Base-by-base conservation (phyloP, 306 rosid species). In the Alnus rubra region DNA sequence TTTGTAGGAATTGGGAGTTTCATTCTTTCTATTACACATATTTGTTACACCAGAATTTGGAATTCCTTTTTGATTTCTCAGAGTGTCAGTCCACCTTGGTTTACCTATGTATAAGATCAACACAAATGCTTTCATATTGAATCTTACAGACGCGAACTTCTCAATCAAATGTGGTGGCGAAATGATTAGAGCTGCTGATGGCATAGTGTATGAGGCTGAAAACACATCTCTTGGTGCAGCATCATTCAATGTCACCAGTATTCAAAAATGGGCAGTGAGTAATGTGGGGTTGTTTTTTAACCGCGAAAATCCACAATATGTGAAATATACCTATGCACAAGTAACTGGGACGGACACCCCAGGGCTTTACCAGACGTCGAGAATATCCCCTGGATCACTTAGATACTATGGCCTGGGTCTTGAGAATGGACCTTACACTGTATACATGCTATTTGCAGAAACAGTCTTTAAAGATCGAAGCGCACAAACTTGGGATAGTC, bases 341-440 rank as follows among this genome's bases (percentile, higher is more conserved):
- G 70, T 53, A 76, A 93, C 76, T 9, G 81, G 73, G 74, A 88
- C 59, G 0, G 15, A 2, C 35, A 64, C 13, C 23, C 71, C 93
- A 0, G 96, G 84, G 78, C 84, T 92, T 69, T 92, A 85, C 56
- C 93, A 94, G 83, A 85, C 90, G 30, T 86, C 88, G n/a, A 82
- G 98, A 16, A 69, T 92, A 37, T 92, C 98, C 63, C 80, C 96
- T 72, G 90, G 94, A 51, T 94, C 98, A 14, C 71, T 94, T 52
- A 86, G 98, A 82, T 90, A 94, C 84, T 90, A 87, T 77, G 98
- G 98, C 23, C 58, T 91, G 59, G 98, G 97, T 48, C 87, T 93
- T 59, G 82, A 90, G 68, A 91, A 91, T 82, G 98, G 97, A 5
- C 56, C 60, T 68, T 92, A 94, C 82, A 89, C 78, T 28, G 82